Percentiles rank a stretch among this genome's conserved stretches.
Evolutionary conservation across 345 rosid species (phyloP).

Genomic region (Microcos paniculata): DNA sequence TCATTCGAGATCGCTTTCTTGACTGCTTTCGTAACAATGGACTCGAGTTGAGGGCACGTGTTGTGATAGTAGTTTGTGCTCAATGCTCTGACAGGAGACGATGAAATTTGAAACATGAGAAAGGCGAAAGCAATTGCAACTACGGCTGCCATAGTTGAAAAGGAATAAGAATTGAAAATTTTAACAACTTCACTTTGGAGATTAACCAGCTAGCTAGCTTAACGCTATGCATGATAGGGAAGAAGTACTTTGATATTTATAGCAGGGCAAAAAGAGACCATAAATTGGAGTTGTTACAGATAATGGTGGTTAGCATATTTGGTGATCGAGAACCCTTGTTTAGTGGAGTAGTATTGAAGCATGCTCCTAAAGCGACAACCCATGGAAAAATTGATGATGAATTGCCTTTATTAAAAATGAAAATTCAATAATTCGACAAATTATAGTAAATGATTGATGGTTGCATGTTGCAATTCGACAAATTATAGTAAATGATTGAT

Average conservation of each 20-base stretch:
- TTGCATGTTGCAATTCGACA: neutral
- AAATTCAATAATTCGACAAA: too few relatives aligned
- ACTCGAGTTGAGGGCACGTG: constrained; percentile 61
- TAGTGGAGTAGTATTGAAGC: constrained; percentile 50
- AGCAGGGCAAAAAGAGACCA: neutral
- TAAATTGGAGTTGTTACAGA: constrained; percentile 43
- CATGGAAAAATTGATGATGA: neutral
- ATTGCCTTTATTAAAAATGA: neutral
- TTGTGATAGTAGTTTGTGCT: constrained; percentile 59
- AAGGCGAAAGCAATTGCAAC: constrained; percentile 24
- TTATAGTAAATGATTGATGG: neutral
- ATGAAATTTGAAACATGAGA: constrained; percentile 24
- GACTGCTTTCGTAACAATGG: constrained; percentile 49
- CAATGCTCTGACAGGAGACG: constrained; percentile 42
- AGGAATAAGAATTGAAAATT: neutral
- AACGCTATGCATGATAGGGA: neutral
- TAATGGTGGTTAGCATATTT: constrained; percentile 55
- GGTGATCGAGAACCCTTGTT: constrained; percentile 47
- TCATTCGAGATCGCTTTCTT: constrained; percentile 63
- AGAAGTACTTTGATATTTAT: neutral
- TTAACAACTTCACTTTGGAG: neutral
- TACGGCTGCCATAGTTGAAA: constrained; percentile 27
- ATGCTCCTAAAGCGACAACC: neutral
- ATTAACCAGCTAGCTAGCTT: neutral
- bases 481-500: neutral